Conservation (phyloP, 139 green algal species). For the Gonium pectorale region DNA sequence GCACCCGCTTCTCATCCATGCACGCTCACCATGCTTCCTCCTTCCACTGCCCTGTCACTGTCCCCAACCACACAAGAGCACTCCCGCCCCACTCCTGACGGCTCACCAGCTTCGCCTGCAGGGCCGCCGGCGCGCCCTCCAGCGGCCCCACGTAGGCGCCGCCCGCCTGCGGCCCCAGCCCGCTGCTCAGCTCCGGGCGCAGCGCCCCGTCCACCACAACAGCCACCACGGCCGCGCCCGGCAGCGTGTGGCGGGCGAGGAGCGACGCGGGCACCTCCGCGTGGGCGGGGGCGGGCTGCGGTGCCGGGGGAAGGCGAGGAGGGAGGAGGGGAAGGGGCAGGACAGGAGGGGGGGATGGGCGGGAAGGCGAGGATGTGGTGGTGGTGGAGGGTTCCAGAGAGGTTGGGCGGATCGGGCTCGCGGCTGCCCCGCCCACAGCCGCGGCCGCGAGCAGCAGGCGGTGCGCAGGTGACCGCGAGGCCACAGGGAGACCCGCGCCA, state of each 20-base stretch:
- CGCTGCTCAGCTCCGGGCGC: constrained; percentile 53
- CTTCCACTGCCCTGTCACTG: too few relatives aligned
- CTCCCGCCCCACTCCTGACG: background rate
- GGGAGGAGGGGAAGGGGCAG: background rate
- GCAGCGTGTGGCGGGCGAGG: constrained; percentile 20
- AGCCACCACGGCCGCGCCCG: constrained; percentile 46
- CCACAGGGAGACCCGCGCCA: too few relatives aligned
- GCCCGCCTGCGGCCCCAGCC: constrained; percentile 53
- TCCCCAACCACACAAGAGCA: background rate
- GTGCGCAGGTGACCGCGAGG: too few relatives aligned
- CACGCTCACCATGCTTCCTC: background rate
- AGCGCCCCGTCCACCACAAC: constrained; percentile 82
- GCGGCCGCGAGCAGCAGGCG: too few relatives aligned
- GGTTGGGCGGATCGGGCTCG: background rate
- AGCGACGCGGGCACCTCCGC: constrained; percentile 30
- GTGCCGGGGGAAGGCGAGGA: background rate
- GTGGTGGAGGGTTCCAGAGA: too few relatives aligned
- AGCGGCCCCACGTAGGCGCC: constrained; percentile 76
- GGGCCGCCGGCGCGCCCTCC: constrained; percentile 64
- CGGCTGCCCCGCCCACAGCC: too few relatives aligned
- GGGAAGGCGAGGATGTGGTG: background rate
- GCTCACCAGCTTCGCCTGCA: constrained; percentile 59
- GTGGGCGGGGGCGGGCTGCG: constrained; percentile 17
- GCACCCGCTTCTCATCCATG: background rate
- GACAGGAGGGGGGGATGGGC: background rate